Percentiles rank a stretch among this genome's conserved stretches.
Evolutionary conservation across 306 rosid species (phyloP).

Genomic region (Coriaria nepalensis): DNA sequence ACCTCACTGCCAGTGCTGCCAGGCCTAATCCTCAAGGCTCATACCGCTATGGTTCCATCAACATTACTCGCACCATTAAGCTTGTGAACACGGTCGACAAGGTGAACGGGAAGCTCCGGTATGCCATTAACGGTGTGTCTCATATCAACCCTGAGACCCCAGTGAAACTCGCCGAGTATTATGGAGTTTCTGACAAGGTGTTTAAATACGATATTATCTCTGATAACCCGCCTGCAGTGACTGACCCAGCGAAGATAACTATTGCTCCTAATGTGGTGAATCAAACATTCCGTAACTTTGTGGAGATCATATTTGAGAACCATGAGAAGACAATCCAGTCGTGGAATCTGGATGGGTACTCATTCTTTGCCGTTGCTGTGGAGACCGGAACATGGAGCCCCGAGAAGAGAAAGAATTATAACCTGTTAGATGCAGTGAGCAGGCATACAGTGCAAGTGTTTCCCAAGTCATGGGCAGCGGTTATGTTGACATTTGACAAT

Average conservation of each 20-base stretch:
- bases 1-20: constrained; percentile 76
- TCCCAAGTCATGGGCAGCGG: constrained; percentile 26
- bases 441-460: constrained; percentile 59
- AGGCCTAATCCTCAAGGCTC: constrained; percentile 91
- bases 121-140: constrained; percentile 55
- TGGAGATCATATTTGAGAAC: constrained; percentile 76
- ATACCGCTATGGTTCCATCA: constrained; percentile 55
- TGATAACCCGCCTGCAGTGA: constrained; percentile 13
- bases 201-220: constrained; percentile 31
- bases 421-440: constrained; percentile 66
- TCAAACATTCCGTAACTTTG: constrained; percentile 23
- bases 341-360: constrained; percentile 49
- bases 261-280: constrained; percentile 31
- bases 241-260: neutral
- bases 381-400: constrained; percentile 79
- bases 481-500: constrained; percentile 13
- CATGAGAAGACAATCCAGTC: constrained; percentile 60
- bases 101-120: constrained; percentile 46
- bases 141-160: constrained; percentile 50
- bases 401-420: constrained; percentile 35
- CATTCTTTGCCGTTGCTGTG: constrained; percentile 47
- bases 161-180: constrained; percentile 70
- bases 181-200: constrained; percentile 19
- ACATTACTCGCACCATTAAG: constrained; percentile 55
- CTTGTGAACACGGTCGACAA: constrained; percentile 33